phyloP scores from a whole-genome alignment of 371 early-diverging fungal species.

The Syncephalastrum racemosum region DNA sequence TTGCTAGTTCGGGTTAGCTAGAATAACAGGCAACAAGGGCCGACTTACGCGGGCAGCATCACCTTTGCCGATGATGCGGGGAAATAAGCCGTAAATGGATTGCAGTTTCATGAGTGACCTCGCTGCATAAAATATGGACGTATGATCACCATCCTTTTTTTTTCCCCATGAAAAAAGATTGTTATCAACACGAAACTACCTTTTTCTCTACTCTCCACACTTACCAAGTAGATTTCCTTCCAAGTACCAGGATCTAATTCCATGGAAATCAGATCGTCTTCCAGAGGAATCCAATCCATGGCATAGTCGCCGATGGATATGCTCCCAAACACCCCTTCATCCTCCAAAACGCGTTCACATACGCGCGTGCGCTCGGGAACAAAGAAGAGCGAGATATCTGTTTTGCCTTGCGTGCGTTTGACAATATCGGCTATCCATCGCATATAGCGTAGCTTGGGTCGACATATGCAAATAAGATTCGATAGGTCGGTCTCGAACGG shows the following conservation, averaged over 20 bases:
- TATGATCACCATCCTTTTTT: constrained; percentile 78
- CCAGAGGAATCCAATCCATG: constrained; percentile 89
- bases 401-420: constrained; percentile 27
- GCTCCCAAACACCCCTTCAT: constrained; percentile 88
- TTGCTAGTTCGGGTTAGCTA: constrained; percentile 32
- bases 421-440: constrained; percentile 74
- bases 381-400: constrained; percentile 76
- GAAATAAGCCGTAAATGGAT: constrained; percentile 82
- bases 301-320: constrained; percentile 84
- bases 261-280: constrained; percentile 88
- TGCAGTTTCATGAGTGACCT: constrained; percentile 87
- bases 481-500: constrained; percentile 68
- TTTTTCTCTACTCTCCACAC: neutral
- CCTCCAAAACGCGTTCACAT: constrained; percentile 87
- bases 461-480: constrained; percentile 79
- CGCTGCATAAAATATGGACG: constrained; percentile 77
- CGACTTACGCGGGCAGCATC: constrained; percentile 67
- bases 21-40: neutral
- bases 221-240: constrained; percentile 78
- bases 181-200: neutral
- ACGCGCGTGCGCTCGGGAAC: constrained; percentile 87
- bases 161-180: neutral
- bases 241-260: constrained; percentile 78
- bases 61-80: constrained; percentile 90
- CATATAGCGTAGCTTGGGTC: constrained; percentile 79